Conservation (phyloP, 2,329 filamentous ascomycete species). For the Colletotrichum sp. region DNA sequence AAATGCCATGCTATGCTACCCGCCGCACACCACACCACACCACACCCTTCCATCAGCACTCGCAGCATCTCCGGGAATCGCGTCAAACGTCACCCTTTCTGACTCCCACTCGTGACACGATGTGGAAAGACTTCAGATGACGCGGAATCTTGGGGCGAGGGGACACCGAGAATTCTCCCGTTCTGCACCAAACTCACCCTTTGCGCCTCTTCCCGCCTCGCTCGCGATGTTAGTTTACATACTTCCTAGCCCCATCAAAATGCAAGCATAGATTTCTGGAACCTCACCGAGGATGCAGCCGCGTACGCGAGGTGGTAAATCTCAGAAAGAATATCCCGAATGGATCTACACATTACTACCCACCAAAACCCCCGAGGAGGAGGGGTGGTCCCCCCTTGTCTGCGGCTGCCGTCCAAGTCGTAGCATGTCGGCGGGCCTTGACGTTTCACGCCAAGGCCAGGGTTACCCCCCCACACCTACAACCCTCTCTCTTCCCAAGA, state of each 20-base stretch:
- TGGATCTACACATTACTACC: neutral
- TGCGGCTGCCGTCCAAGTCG: neutral
- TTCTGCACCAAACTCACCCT: neutral
- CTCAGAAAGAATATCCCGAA: neutral
- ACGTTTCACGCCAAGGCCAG: neutral
- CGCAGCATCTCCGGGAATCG: neutral
- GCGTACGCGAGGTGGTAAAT: neutral
- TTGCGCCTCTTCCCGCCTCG: accelerated
- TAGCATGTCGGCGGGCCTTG: neutral
- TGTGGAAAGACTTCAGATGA: neutral
- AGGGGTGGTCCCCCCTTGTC: neutral
- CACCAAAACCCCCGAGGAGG: neutral
- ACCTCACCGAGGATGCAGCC: neutral
- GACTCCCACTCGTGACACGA: neutral
- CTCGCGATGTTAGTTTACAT: accelerated
- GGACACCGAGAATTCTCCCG: neutral
- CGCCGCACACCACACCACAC: neutral
- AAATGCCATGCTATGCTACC: neutral
- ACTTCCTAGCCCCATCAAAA: neutral
- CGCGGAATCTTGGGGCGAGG: neutral
- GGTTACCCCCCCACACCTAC: neutral
- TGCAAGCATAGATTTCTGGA: neutral
- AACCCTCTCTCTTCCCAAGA: neutral
- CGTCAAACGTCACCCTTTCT: neutral
- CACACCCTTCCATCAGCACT: neutral